A percentile compares a stretch with the other conserved stretches of the same genome.
Evolutionary conservation across 2,329 filamentous ascomycete species (phyloP).

Genomic region (Colletotrichum endophyticum): DNA sequence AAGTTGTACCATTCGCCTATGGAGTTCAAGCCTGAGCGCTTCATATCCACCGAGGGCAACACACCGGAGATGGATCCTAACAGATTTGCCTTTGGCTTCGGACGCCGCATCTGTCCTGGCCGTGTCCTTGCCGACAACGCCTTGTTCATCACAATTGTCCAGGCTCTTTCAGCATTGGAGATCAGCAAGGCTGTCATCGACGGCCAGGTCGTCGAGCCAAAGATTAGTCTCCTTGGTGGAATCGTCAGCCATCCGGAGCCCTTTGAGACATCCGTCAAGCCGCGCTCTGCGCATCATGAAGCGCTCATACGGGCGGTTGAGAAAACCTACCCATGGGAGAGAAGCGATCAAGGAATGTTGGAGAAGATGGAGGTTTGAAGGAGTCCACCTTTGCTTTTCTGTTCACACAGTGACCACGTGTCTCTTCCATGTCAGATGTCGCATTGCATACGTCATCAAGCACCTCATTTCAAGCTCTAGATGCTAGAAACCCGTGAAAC

Average conservation of each 20-base stretch:
- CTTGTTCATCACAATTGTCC: background rate
- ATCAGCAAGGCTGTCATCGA: background rate
- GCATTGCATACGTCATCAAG: rapidly evolving
- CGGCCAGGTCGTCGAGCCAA: background rate
- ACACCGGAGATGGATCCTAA: background rate
- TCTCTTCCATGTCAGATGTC: background rate
- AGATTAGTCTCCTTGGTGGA: background rate
- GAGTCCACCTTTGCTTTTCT: rapidly evolving
- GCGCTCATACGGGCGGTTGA: background rate
- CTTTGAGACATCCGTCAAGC: background rate
- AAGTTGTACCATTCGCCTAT: background rate
- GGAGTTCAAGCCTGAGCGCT: background rate
- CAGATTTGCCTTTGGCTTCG: background rate
- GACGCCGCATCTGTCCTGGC: background rate
- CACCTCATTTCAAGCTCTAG: background rate
- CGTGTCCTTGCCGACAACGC: background rate
- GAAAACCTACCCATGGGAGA: background rate
- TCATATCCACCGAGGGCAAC: background rate
- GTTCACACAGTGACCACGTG: background rate
- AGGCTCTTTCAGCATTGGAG: background rate
- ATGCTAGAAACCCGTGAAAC: background rate
- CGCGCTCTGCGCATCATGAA: background rate
- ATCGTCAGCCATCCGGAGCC: background rate
- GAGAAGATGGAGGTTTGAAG: background rate
- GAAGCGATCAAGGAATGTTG: background rate